Evolutionary conservation across 495 filamentous ascomycete genomes (phyloP), one percentile per base, ranked within the genome.

Genomic region (Hyphodiscus hymeniophilus): DNA sequence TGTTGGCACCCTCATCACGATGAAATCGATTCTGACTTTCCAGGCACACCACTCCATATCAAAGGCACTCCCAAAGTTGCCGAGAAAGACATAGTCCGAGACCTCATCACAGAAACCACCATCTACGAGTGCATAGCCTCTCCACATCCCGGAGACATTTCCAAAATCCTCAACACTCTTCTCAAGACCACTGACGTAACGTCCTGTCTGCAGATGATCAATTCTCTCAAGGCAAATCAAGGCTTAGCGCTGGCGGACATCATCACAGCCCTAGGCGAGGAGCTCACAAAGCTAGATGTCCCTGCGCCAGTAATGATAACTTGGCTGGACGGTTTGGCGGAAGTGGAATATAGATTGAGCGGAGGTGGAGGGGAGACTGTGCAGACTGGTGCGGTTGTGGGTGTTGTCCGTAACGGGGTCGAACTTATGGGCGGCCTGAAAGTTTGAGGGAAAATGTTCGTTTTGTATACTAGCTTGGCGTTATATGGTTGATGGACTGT

Each of bases 101-200:
- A 96, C 52, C 73, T 74, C 8, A 94, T 97, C 68, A 96, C 90
- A 20, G 84, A 87, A 52, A 75, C 82, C 35, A 90, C 89, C 5
- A 95, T 99, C 60, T 97, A 94, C 71, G 87, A 94, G 66, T 99
- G 92, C 64, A 92, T 99, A 61, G 94, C 94, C 23, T 89, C 92
- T 0, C 92, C 92, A 7, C 91, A 92, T 59, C 94, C 92, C 0
- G 75, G 78, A 1, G 92, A 95, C 59, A 95, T 97, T 55, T 71
- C 78, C 56, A 74, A 84, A 52, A 98, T 98, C 51, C 72, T 85
- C 43, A 71, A 79, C 50, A 95, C 89, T 2, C 76, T 98, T 22
- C 76, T 97, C 4, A 79, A 71, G 15, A 94, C 82, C 2, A 77
- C 80, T 38, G 89, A 97, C 57, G 82, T 97, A 15, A 94, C 83